Evolutionary conservation across 495 filamentous ascomycete species (phyloP).

Genomic region (Opeltia flavorubescens): DNA sequence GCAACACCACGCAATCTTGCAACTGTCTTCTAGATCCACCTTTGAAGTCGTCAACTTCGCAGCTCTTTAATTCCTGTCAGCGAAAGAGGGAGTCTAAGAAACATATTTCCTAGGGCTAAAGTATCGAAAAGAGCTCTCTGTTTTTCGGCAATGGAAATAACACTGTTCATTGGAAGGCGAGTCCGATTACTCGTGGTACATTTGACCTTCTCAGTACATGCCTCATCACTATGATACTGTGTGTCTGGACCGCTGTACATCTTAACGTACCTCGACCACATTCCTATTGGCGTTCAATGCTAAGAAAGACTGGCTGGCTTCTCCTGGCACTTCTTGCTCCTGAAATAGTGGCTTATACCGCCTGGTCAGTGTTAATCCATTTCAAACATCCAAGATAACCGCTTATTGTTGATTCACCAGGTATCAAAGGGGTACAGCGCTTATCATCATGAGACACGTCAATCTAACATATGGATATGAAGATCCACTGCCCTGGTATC

Average conservation of each 20-base stretch:
- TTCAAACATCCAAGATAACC: neutral
- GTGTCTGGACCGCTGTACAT: conserved; percentile 31
- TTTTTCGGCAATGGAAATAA: conserved; percentile 5
- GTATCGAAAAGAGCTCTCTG: conserved; percentile 6
- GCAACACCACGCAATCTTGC: no score
- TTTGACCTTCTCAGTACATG: conserved; percentile 22
- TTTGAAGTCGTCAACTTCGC: no score
- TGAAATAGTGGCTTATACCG: conserved; percentile 18
- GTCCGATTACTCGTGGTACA: conserved; percentile 20
- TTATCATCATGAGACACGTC: neutral
- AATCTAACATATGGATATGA: neutral
- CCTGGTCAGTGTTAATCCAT: conserved; percentile 6
- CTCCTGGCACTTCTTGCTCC: conserved; percentile 20
- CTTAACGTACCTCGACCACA: conserved; percentile 20
- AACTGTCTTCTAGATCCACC: no score
- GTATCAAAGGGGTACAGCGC: conserved; percentile 2
- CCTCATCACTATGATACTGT: conserved; percentile 24
- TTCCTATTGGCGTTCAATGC: conserved; percentile 1
- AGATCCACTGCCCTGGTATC: neutral
- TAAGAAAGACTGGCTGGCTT: conserved; percentile 19
- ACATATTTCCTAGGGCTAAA: no score
- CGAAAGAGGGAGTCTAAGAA: no score
- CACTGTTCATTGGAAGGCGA: conserved; percentile 7
- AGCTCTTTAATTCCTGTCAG: no score
- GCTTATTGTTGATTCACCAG: neutral